Evolutionary conservation across 805 yeast species (phyloP), one percentile per base, ranked within the genome.

Genomic region (Brettanomyces naardenensis): DNA sequence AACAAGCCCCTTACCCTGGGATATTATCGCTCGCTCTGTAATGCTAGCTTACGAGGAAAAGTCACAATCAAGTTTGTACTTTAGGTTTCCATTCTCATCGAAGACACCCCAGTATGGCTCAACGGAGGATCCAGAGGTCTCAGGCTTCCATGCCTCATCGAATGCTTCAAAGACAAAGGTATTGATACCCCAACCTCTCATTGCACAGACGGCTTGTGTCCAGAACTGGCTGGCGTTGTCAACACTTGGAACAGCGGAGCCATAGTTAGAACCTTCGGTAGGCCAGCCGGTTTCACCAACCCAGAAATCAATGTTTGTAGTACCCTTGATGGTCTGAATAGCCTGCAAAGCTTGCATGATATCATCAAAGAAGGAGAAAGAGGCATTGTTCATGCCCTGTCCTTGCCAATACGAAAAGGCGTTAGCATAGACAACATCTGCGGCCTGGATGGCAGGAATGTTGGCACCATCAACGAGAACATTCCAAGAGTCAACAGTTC

Each of bases 351-450:
- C 96, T 73, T 90, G 97, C 95, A 89, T 88, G 62, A 90, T 86
- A 62, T 90, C 97, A 61, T 89, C 97, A 49, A 87, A 75, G 81
- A 89, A 90, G 2, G 96, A 87, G 73, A 76, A 85, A 14, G 95
- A 77, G 20, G 96, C 75, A 62, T 89, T 89, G 35, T 62, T 56
- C 74, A 72, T 73, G 49, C 87, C 73, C 69, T 88, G 97, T 31
- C 97, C 97, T 70, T 90, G 97, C 97, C 97, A 90, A 80, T 89
- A 90, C 6, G 97, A 85, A 75, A 90, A 90, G 36, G 96, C 97
- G 59, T 90, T 90, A 55, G 95, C 95, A 61, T 80, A 83, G 44
- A 88, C 78, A 53, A 86, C 69, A 61, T 90, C 97, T 34, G 94
- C 69, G 37, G 87, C 89, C 60, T 75, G 52, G 57, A 90, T 79